A percentile compares a stretch with the other conserved stretches of the same genome.
Evolutionary conservation across 106 monocot genomes (phyloP).

Genomic region (Acanthochlamys bracteata): DNA sequence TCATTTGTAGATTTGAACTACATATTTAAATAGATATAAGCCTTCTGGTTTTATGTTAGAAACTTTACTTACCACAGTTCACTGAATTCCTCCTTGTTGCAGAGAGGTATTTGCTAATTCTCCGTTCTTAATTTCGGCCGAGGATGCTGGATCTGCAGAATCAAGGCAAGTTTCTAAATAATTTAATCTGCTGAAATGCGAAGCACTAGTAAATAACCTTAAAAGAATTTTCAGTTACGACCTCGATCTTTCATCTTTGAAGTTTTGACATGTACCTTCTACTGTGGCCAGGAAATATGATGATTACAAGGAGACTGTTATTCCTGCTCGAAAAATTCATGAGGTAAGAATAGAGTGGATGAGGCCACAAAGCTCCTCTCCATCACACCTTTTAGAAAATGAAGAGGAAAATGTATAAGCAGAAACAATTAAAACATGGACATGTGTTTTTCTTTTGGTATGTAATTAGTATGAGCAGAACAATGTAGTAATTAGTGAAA

Average conservation of each 20-base stretch:
- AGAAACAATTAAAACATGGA: no score
- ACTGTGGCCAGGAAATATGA: slow-evolving; percentile 48
- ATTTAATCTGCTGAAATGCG: neutral
- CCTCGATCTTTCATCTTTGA: neutral
- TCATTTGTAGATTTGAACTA: no score
- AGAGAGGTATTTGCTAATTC: slow-evolving; percentile 92
- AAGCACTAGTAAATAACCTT: neutral
- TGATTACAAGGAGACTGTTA: slow-evolving; percentile 72
- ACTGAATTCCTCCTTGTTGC: slow-evolving; percentile 6
- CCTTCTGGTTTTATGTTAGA: no score
- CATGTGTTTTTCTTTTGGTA: no score
- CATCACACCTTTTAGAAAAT: no score
- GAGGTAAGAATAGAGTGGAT: slow-evolving; percentile 45
- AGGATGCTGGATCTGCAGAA: slow-evolving; percentile 87
- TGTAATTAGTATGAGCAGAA: no score
- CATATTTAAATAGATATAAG: no score
- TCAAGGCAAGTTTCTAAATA: slow-evolving; percentile 36
- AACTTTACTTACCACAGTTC: neutral
- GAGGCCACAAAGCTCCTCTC: neutral
- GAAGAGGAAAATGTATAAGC: no score
- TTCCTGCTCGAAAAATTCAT: slow-evolving; percentile 75
- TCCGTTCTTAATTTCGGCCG: slow-evolving; percentile 96
- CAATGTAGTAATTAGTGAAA: no score
- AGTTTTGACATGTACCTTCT: neutral
- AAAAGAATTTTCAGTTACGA: neutral